phyloP scores from a whole-genome alignment of 1,139 yeast genomes.

The Nakaseomyces bracarensis region DNA sequence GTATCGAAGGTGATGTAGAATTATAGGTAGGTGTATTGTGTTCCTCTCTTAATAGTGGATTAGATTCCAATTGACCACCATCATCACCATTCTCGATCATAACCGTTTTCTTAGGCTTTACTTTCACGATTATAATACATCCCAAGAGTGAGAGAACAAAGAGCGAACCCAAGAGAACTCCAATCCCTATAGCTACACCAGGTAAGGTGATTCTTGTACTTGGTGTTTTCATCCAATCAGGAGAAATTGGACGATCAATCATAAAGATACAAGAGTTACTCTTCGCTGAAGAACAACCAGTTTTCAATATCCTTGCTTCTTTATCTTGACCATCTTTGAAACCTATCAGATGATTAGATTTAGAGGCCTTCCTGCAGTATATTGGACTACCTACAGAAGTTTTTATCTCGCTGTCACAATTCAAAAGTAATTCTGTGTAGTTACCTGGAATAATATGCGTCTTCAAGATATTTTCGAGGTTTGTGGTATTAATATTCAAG shows the following conservation, averaged over 20 bases:
- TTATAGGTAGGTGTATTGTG: neutral
- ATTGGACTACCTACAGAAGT: conserved; percentile 40
- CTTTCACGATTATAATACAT: conserved; percentile 14
- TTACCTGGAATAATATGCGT: conserved; percentile 63
- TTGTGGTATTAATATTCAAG: conserved; percentile 27
- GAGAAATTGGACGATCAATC: conserved; percentile 59
- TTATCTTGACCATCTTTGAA: conserved; percentile 45
- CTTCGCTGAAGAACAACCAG: conserved; percentile 54
- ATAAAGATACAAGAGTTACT: conserved; percentile 53
- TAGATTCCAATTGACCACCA: neutral
- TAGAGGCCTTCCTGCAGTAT: conserved; percentile 37
- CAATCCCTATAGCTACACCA: conserved; percentile 56
- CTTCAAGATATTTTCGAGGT: conserved; percentile 47
- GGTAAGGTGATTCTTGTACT: conserved; percentile 55
- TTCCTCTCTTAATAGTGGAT: neutral
- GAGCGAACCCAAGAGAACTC: conserved; percentile 48
- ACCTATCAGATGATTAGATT: conserved; percentile 31
- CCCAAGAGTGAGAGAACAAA: conserved; percentile 34
- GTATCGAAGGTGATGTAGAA: neutral
- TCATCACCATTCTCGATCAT: neutral
- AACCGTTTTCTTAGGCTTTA: conserved; percentile 1
- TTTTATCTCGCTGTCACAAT: conserved; percentile 39
- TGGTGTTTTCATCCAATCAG: conserved; percentile 51
- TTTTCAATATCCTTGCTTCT: conserved; percentile 55
- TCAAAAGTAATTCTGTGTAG: conserved; percentile 36